Percentiles rank a stretch among this genome's conserved stretches.
Conservation (phyloP, 2,329 filamentous ascomycete species). For the Penicillium oxalicum region DNA sequence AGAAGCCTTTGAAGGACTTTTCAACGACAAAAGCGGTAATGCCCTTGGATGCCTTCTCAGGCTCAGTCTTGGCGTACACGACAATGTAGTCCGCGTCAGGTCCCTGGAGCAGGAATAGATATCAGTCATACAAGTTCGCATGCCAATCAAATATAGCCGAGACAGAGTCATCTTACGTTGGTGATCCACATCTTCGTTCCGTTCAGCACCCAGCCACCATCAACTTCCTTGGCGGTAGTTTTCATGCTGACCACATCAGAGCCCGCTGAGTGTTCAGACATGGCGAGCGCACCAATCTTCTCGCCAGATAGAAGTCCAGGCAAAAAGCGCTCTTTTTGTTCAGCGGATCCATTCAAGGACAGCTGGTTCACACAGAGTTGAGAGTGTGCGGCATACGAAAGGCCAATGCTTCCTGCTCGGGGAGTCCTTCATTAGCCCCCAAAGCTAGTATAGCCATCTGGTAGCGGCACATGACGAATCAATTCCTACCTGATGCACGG, state of each 20-base stretch:
- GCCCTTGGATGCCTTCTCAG: conserved; percentile 73
- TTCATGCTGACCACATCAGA: conserved; percentile 96
- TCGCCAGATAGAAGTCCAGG: conserved; percentile 75
- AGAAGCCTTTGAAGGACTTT: conserved; percentile 64
- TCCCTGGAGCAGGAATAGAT: conserved; percentile 39
- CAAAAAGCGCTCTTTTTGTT: conserved; percentile 75
- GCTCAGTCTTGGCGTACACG: conserved; percentile 94
- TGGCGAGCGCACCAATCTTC: conserved; percentile 80
- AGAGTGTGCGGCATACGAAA: conserved; percentile 92
- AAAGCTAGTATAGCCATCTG: too few species aligned
- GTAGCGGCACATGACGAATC: too few species aligned
- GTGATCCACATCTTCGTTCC: conserved; percentile 99
- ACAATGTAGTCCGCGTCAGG: conserved; percentile 89
- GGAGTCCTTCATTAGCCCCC: neutral
- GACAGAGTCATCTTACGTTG: conserved; percentile 52
- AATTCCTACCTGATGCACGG: conserved; percentile 62
- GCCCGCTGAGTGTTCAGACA: conserved; percentile 87
- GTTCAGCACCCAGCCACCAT: conserved; percentile 79
- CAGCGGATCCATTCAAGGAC: conserved; percentile 73
- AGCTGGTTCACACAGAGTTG: conserved; percentile 97
- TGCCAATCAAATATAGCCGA: neutral
- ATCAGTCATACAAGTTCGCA: neutral
- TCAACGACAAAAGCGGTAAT: conserved; percentile 94
- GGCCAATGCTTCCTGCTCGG: conserved; percentile 46
- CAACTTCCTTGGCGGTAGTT: conserved; percentile 69